Evolutionary conservation across 2,329 filamentous ascomycete genomes (phyloP).

Genomic region (Dactylella cylindrospora): DNA sequence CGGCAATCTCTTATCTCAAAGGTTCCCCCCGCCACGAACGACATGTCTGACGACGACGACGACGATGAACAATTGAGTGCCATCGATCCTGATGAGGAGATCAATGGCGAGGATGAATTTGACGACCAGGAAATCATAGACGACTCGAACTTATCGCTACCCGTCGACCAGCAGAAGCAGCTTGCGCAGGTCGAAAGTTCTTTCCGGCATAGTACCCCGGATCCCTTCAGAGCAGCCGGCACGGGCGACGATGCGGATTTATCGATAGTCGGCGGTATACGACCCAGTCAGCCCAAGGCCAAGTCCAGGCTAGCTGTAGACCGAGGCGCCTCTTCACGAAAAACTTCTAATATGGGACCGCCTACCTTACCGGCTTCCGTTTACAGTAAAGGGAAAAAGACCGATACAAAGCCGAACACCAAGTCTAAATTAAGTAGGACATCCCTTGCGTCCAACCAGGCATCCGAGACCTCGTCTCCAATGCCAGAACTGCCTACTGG

Average conservation of each 20-base stretch:
- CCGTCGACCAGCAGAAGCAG: conserved; percentile 36
- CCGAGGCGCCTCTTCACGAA: conserved; percentile 4
- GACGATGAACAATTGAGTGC: conserved; percentile 24
- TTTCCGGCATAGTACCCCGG: conserved; percentile 35
- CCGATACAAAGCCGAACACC: conserved; percentile 14
- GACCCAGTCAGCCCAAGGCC: conserved; percentile 18
- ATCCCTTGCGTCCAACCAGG: conserved; percentile 18
- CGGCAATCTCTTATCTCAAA: conserved; percentile 5
- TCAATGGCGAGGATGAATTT: conserved; percentile 15
- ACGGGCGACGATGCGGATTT: conserved; percentile 29
- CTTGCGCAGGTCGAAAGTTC: conserved; percentile 39
- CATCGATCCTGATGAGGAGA: conserved; percentile 14
- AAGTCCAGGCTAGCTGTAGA: conserved; percentile 11
- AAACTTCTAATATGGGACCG: conserved; percentile 27
- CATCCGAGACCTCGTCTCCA: conserved; percentile 29
- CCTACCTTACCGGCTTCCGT: conserved; percentile 12
- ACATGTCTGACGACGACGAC: conserved; percentile 9
- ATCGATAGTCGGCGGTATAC: conserved; percentile 40
- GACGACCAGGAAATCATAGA: conserved; percentile 25
- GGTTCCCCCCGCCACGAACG: not conserved
- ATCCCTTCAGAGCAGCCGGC: conserved; percentile 27
- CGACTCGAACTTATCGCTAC: conserved; percentile 33
- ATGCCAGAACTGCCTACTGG: conserved; percentile 25
- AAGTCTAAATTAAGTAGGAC: conserved; percentile 29
- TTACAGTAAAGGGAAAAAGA: conserved; percentile 17